phyloP scores from a whole-genome alignment of 2,329 filamentous ascomycete species.

The Aureobasidium sp. region DNA sequence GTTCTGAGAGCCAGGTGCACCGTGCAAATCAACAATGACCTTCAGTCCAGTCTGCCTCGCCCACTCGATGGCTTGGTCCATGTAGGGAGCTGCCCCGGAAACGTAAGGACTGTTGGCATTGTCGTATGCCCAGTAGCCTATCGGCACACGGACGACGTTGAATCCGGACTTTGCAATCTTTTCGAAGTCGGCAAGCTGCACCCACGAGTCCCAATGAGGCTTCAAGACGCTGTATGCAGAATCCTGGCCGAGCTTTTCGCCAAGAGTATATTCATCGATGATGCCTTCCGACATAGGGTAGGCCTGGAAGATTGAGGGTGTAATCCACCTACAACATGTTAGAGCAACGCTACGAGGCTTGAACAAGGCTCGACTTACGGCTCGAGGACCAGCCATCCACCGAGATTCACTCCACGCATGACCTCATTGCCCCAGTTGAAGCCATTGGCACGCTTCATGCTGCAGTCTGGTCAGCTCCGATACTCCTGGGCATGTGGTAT shows the following conservation, averaged over 20 bases:
- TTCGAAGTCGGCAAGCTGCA: slow-evolving; percentile 45
- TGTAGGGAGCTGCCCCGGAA: slow-evolving; percentile 43
- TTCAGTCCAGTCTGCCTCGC: slow-evolving; percentile 44
- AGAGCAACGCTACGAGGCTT: not conserved
- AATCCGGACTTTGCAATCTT: slow-evolving; percentile 50
- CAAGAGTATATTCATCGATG: slow-evolving; percentile 46
- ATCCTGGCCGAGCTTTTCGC: slow-evolving; percentile 40
- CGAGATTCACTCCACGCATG: slow-evolving; percentile 45
- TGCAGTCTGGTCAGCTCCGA: not conserved
- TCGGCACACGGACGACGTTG: slow-evolving; percentile 51
- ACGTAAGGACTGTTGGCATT: slow-evolving; percentile 44
- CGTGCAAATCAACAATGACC: slow-evolving; percentile 53
- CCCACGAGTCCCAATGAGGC: slow-evolving; percentile 45
- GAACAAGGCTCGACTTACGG: slow-evolving; percentile 25
- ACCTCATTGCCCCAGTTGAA: slow-evolving; percentile 44
- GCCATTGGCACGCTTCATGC: slow-evolving; percentile 9
- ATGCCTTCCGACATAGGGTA: slow-evolving; percentile 26
- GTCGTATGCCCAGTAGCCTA: slow-evolving; percentile 53
- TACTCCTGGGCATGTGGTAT: not conserved
- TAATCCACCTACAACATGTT: slow-evolving; percentile 40
- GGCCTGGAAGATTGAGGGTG: slow-evolving; percentile 46
- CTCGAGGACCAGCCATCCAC: slow-evolving; percentile 43
- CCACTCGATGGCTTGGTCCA: slow-evolving; percentile 51
- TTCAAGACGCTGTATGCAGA: slow-evolving; percentile 37
- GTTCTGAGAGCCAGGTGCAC: slow-evolving; percentile 49